Conservation (phyloP, 2,329 filamentous ascomycete species). For the Paecilomyces formosus region DNA sequence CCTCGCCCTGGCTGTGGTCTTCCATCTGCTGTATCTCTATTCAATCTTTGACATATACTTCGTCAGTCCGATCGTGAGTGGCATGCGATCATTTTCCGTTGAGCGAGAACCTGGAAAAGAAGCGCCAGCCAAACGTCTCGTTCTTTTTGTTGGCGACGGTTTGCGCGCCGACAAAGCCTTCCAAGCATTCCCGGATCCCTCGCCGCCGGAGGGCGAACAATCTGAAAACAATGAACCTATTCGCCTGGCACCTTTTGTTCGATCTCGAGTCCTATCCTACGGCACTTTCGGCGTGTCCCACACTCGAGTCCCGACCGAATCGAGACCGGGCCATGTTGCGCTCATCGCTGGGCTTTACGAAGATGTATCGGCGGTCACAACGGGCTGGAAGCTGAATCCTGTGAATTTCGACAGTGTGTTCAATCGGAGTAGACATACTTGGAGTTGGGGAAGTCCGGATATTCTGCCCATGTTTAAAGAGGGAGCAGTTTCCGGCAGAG, state of each 20-base stretch:
- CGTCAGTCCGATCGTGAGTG: slow-evolving; percentile 91
- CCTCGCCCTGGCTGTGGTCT: slow-evolving; percentile 77
- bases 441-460: slow-evolving; percentile 98
- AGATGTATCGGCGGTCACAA: slow-evolving; percentile 94
- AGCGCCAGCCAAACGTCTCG: slow-evolving; percentile 79
- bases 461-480: slow-evolving; percentile 96
- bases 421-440: slow-evolving; percentile 92
- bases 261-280: slow-evolving; percentile 77
- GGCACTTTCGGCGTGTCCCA: slow-evolving; percentile 97
- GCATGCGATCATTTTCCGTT: slow-evolving; percentile 76
- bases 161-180: slow-evolving; percentile 97
- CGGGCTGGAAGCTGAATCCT: slow-evolving; percentile 96
- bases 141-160: slow-evolving; percentile 95
- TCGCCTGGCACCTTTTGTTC: slow-evolving; percentile 82
- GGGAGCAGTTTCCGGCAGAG: slow-evolving; percentile 77
- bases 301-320: slow-evolving; percentile 93
- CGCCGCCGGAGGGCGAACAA: slow-evolving; percentile 39
- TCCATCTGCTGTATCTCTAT: slow-evolving; percentile 87
- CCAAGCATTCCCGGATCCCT: slow-evolving; percentile 84
- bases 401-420: slow-evolving; percentile 99
- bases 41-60: slow-evolving; percentile 99
- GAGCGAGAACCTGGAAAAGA: slow-evolving; percentile 52
- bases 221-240: slow-evolving; percentile 45
- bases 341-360: slow-evolving; percentile 95
- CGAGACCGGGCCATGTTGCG: slow-evolving; percentile 89